phyloP scores from a whole-genome alignment of 2,329 filamentous ascomycete species.

The Diaporthe velutina region DNA sequence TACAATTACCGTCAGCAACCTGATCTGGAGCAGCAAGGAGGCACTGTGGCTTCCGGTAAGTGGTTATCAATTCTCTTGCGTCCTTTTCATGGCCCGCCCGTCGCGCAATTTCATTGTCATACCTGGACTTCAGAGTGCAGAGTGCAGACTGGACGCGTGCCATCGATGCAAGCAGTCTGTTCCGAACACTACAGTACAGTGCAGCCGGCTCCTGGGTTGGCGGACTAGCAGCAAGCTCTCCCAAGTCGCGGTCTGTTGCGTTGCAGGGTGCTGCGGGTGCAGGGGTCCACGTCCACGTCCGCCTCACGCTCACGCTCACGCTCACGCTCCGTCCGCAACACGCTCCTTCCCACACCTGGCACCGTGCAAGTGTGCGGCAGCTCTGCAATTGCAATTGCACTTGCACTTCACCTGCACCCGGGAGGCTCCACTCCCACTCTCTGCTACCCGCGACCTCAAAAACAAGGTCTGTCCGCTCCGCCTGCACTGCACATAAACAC shows the following conservation, averaged over 20 bases:
- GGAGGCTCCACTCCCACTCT: conserved; percentile 22
- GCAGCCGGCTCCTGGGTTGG: not conserved
- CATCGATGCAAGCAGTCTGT: not conserved
- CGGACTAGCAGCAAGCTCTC: conserved; percentile 1
- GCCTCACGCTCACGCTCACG: conserved; percentile 24
- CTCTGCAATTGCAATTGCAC: conserved; percentile 10
- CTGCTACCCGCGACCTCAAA: conserved; percentile 32
- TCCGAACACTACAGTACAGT: conserved; percentile 1
- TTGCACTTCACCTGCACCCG: conserved; percentile 20
- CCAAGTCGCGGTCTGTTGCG: conserved; percentile 25
- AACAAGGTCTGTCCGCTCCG: conserved; percentile 35
- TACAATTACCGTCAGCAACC: not conserved
- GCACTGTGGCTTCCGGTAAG: conserved; percentile 10
- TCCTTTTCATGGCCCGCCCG: not conserved
- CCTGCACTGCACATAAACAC: conserved; percentile 36
- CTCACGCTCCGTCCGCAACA: conserved; percentile 32
- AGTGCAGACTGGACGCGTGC: conserved; percentile 17
- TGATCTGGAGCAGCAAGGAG: conserved; percentile 1
- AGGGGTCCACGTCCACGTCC: conserved; percentile 33
- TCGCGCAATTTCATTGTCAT: conserved; percentile 20
- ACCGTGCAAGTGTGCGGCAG: conserved; percentile 27
- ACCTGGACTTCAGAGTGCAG: not conserved
- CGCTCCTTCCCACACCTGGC: conserved; percentile 31
- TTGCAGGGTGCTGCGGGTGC: conserved; percentile 27
- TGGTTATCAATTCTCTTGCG: conserved; percentile 4